Conservation (phyloP, 2,329 filamentous ascomycete genomes). For the Trichoderma aggressivum region DNA sequence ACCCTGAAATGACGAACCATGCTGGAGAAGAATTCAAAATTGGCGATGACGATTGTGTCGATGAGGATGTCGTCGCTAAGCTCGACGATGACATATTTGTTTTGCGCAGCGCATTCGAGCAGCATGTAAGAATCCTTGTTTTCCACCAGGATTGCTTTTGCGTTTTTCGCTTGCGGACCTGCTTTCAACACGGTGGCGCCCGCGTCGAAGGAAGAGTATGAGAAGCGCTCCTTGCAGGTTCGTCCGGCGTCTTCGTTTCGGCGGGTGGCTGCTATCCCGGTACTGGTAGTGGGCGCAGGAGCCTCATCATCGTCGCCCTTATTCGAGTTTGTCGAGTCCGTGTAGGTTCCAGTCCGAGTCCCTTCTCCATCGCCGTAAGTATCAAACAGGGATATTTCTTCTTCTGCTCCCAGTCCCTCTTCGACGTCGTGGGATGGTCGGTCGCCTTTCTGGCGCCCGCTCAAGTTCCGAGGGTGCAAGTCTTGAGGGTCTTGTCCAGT, state of each 20-base stretch:
- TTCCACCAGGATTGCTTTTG: constrained; percentile 85
- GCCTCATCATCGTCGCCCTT: constrained; percentile 35
- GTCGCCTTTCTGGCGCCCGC: constrained; percentile 47
- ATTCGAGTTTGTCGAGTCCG: not conserved
- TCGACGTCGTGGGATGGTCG: constrained; percentile 58
- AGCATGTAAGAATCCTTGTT: constrained; percentile 99
- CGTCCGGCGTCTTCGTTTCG: constrained; percentile 91
- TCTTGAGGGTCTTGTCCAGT: constrained; percentile 70
- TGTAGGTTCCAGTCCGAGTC: not conserved
- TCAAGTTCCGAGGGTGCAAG: constrained; percentile 59
- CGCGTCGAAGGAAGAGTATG: constrained; percentile 95
- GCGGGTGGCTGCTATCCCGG: constrained; percentile 51
- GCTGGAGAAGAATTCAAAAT: constrained; percentile 98
- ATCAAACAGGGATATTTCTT: constrained; percentile 68
- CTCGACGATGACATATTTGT: constrained; percentile 94
- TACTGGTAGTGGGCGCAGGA: constrained; percentile 45
- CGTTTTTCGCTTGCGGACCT: constrained; percentile 79
- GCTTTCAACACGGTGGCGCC: constrained; percentile 91
- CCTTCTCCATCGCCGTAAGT: constrained; percentile 27
- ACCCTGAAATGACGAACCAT: constrained; percentile 90
- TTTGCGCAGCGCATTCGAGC: constrained; percentile 78
- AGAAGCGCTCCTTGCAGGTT: constrained; percentile 96
- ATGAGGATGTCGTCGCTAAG: constrained; percentile 83
- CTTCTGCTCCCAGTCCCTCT: constrained; percentile 77
- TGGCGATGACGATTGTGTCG: constrained; percentile 94